Base-by-base conservation (phyloP, 2,329 filamentous ascomycete species). In the Fonsecaea multimorphosa region DNA sequence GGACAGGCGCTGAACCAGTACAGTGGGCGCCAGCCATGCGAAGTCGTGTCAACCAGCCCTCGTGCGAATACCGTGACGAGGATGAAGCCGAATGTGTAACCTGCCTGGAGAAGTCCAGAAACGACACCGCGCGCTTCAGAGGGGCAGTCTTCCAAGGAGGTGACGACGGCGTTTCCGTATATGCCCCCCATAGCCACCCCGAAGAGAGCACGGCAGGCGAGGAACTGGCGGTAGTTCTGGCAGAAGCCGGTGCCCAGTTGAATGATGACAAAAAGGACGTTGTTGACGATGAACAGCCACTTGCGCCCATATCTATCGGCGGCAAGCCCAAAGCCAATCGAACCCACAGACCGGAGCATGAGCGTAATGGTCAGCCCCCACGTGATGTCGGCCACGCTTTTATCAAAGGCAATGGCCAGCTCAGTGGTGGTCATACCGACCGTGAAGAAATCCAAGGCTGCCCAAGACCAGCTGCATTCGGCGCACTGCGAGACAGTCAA, bases 1-100 rank as follows among this genome's bases (percentile, higher is more conserved):
- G 91, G 91, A 40, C 89, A 86, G 6, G 92, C 91, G 12, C 89
- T 92, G 76, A 96, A 96, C 92, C 92, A 97, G 82, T 88, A 96
- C 0, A 96, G 82, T 0, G 92, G 91, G 6, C 93, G 84, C 93
- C 93, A 97, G 59, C 85, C 88, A 74, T 96, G 89, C 0, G 87
- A 77, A 0, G 92, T 94, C 0, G 92, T 95, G 76, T 90, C 81
- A 57, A 83, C 81, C 1, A 83, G 71, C 11, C 72, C 81, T 34
- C 81, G 76, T 0, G 79, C 79, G 72, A 87, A 86, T 9, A 84
- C 83, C 0, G 84, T 83, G 0, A 84, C 86, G 0, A 89, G 80
- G 16, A 89, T 78, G 73, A 88, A 89, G 1, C 86, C 86, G 72
- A 88, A 87, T 0, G 86, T 86, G 70, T 88, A 89, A 27, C 72